These are phyloP conservation scores for Barnettozyma siamensis DNA, from an alignment of 805 yeast genomes.

Conservation along the genomic window DNA sequence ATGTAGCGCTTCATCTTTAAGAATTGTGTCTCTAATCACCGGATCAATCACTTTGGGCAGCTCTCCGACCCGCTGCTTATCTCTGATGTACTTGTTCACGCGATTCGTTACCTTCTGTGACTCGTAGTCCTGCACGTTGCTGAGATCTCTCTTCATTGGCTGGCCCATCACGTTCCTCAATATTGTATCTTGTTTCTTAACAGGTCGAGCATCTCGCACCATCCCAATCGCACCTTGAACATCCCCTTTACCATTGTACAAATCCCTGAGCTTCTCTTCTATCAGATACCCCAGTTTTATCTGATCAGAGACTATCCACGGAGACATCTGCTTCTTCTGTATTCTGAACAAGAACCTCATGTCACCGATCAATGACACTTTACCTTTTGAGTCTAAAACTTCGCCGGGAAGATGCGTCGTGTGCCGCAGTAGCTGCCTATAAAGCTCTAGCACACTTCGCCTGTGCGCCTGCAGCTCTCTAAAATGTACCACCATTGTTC, in stretches of 20 bases:
- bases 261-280: constrained; percentile 13
- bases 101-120: constrained; percentile 13
- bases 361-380: neutral
- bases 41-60: constrained; percentile 19
- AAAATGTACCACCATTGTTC: constrained; percentile 29
- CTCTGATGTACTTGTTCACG: constrained; percentile 12
- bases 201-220: neutral
- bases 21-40: constrained; percentile 6
- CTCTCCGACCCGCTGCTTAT: constrained; percentile 10
- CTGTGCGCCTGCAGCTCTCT: constrained; percentile 24
- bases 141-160: constrained; percentile 16
- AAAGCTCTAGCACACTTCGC: constrained; percentile 25
- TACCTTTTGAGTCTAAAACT: neutral
- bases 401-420: constrained; percentile 9
- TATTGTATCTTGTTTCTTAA: neutral
- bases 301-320: constrained; percentile 6
- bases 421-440: constrained; percentile 27
- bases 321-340: constrained; percentile 19
- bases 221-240: neutral
- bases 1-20: constrained; percentile 20
- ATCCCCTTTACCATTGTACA: neutral
- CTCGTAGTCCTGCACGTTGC: constrained; percentile 15
- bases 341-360: constrained; percentile 10
- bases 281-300: constrained; percentile 10
- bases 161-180: constrained; percentile 8